Evolutionary conservation across 2,329 filamentous ascomycete species (phyloP), one percentile per base, ranked within the genome.

Genomic region (Penicillium brevicompactum): DNA sequence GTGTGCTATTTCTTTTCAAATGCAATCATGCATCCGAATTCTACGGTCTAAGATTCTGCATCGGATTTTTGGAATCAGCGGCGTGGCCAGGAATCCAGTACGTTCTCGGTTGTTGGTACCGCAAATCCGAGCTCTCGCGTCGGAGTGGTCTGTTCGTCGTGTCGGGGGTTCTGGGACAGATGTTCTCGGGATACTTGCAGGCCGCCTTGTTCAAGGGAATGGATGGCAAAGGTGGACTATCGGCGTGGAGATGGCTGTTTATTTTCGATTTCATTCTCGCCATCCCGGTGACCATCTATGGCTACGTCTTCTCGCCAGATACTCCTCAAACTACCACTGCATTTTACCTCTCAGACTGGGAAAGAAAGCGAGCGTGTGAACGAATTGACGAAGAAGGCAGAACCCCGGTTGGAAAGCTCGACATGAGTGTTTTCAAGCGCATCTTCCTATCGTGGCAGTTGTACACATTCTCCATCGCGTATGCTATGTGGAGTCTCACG

Each of bases 251-350:
- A 58, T 81, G 78, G 81, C 72, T 84, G 0, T 85, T 84, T 57
- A 79, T 85, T 46, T 78, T 84, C 37, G 80, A 83, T 61, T 78
- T 78, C 0, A 67, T 82, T 46, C 82, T 84, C 58, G 80, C 78
- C 2, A 67, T 78, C 5, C 76, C 77, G 1, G 72, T 79, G 4
- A 71, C 66, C 5, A 47, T 75, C 4, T 71, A 70, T 30, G 74
- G 73, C 3, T 66, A 67, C 31, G 61, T 75, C 51, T 72, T 71
- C 42, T 72, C 73, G 41, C 78, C 78, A 0, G 78, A 80, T 51
- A 79, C 76, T 0, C 78, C 78, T 0, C 67, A 77, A 50, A 75
- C 67, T 1, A 78, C 76, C 0, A 67, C 61, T 1, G 77, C 78
- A 0, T 78, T 74, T 53, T 80, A 48, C n/a, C 6, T 53, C 2